Evolutionary conservation across 768 basidiomycete genomes (phyloP), one percentile per base, ranked within the genome.

Genomic region (Russula griseocarnosa): DNA sequence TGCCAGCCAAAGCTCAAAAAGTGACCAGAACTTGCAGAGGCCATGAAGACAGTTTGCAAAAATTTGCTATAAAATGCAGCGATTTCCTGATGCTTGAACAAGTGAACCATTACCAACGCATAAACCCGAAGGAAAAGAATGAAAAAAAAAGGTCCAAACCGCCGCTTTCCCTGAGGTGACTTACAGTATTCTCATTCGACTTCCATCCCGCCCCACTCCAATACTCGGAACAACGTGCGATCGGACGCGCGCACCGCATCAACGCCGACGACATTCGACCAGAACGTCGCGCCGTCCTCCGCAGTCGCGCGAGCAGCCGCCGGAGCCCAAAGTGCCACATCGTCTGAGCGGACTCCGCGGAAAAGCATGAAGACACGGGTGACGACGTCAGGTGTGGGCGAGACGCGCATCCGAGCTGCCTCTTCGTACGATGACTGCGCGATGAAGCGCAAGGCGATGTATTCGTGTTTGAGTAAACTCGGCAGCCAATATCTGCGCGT

Each of bases 291-390:
- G 3, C 71, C 73, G 30, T 73, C 69, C 14, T 34, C 54, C 7
- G 69, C 69, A 9, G 59, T 55, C 0, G 68, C 71, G 3, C 69
- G 60, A 1, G 76, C 73, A 10, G 58, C 47, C n/a, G 52, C 52
- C 7, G 53, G 61, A 0, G 57, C 46, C 79, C 78, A 80, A 2
- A 47, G 50, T 3, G 32, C 55, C 3, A 70, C 22, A 0, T 74
- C 70, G 0, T 63, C 69, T 4, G 67, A 67, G 9, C 50, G 30
- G 0, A 82, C 67, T 1, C 79, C 78, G 22, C 73, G 69, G 69
- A 81, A 83, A 3, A 82, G 67, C 79, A 82, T 80, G 66, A 82
- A 81, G 13, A 82, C 71, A 8, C 79, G 77, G 0, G 74, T 77
- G 10, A 80, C 71, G 52, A 79, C 72, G 60, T 79, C 79, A 16